A percentile compares a stretch with the other conserved stretches of the same genome.
Conservation (phyloP, 2,329 filamentous ascomycete genomes). For the Aureobasidium melanogenum region DNA sequence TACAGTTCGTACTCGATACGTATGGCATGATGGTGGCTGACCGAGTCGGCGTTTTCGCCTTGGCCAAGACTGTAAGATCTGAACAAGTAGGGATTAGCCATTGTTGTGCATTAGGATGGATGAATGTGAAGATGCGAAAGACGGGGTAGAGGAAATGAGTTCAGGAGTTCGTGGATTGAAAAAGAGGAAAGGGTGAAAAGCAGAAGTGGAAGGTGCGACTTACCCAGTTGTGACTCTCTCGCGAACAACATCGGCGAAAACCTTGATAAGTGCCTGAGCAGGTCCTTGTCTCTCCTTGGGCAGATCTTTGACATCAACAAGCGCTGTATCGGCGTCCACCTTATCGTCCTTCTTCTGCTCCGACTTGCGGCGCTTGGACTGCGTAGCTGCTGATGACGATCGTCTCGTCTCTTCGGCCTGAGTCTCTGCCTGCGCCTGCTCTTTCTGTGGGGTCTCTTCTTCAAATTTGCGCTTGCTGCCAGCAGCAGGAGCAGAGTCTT, state of each 20-base stretch:
- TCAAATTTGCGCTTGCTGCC: constrained; percentile 27
- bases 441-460: constrained; percentile 12
- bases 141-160: not conserved
- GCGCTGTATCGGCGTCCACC: constrained; percentile 23
- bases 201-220: constrained; percentile 2
- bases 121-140: not conserved
- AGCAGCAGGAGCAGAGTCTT: constrained; percentile 10
- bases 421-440: not conserved
- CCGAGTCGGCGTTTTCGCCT: constrained; percentile 52
- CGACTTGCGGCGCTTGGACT: constrained; percentile 29
- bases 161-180: not conserved
- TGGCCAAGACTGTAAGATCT: constrained; percentile 51
- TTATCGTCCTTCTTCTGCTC: constrained; percentile 15
- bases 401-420: not conserved
- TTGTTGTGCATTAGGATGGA: not conserved
- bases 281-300: constrained; percentile 60
- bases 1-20: constrained; percentile 67
- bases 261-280: constrained; percentile 62
- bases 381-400: constrained; percentile 17
- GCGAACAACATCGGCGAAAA: constrained; percentile 58
- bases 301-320: constrained; percentile 38
- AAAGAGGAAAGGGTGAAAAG: not conserved
- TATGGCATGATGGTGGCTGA: constrained; percentile 63
- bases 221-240: constrained; percentile 55
- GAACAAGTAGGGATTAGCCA: not conserved